A percentile compares a stretch with the other conserved stretches of the same genome.
Evolutionary conservation across 2,329 filamentous ascomycete species (phyloP).

Genomic region (Paraphoma sp.): DNA sequence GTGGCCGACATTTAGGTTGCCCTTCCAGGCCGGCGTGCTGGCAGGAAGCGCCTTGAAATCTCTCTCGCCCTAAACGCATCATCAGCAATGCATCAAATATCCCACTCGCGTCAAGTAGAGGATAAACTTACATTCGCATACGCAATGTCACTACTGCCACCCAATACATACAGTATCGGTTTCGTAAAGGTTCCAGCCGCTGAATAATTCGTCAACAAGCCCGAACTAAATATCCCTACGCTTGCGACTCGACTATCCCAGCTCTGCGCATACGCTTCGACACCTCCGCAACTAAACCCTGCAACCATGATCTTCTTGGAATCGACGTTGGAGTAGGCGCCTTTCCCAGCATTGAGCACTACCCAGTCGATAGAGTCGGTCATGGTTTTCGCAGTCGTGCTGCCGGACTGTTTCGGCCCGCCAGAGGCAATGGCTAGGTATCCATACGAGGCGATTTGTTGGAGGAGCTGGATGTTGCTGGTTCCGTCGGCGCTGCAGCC

Average conservation of each 20-base stretch:
- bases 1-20: slow-evolving; percentile 28
- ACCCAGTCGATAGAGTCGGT: slow-evolving; percentile 22
- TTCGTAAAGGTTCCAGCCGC: slow-evolving; percentile 15
- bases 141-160: slow-evolving; percentile 23
- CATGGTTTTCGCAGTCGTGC: slow-evolving; percentile 14
- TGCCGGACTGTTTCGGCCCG: slow-evolving; percentile 11
- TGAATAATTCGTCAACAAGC: slow-evolving; percentile 14
- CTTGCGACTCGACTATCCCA: slow-evolving; percentile 17
- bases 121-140: slow-evolving; percentile 22
- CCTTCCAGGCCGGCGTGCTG: slow-evolving; percentile 22
- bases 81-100: background rate
- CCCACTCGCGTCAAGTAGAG: background rate
- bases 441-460: slow-evolving; percentile 26
- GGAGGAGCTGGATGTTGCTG: slow-evolving; percentile 16
- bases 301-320: slow-evolving; percentile 20
- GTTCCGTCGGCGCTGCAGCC: slow-evolving; percentile 25
- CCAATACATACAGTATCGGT: slow-evolving; percentile 22
- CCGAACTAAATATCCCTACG: slow-evolving; percentile 23
- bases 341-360: slow-evolving; percentile 16
- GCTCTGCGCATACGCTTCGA: slow-evolving; percentile 21
- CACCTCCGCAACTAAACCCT: slow-evolving; percentile 23
- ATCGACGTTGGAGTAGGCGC: slow-evolving; percentile 25
- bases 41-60: slow-evolving; percentile 21
- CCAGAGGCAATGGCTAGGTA: slow-evolving; percentile 27
- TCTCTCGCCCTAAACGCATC: slow-evolving; percentile 15